A percentile compares a stretch with the other conserved stretches of the same genome.
Evolutionary conservation across 768 basidiomycete species (phyloP).

Genomic region (Psilocybe sp.): DNA sequence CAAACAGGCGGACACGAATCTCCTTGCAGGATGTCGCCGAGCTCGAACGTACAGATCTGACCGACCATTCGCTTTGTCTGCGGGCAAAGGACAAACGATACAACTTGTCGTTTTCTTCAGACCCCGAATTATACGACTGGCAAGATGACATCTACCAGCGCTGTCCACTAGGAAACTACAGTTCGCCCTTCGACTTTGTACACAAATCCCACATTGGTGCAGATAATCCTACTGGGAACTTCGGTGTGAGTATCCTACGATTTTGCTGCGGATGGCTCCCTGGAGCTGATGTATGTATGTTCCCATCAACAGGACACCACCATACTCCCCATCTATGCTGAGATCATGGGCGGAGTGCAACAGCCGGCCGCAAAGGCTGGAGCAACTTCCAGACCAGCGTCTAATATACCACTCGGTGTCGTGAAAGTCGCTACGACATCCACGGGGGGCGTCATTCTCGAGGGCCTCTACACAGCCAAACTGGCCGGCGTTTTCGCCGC

Average conservation of each 20-base stretch:
- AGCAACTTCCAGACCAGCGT: constrained; percentile 16
- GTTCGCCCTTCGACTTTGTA: constrained; percentile 34
- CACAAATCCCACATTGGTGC: constrained; percentile 39
- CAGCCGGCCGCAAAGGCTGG: constrained; percentile 5
- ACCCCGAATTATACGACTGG: constrained; percentile 43
- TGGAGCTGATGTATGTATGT: not conserved
- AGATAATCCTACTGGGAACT: constrained; percentile 26
- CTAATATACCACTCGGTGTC: constrained; percentile 12
- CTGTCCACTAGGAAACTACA: constrained; percentile 32
- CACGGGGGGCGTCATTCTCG: constrained; percentile 34
- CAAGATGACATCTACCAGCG: constrained; percentile 43
- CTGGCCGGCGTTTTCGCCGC: constrained; percentile 70
- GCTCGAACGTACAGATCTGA: constrained; percentile 36
- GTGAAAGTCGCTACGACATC: constrained; percentile 9
- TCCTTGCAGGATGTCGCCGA: constrained; percentile 31
- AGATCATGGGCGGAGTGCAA: constrained; percentile 20
- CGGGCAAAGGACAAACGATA: constrained; percentile 30
- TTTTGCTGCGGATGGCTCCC: constrained; percentile 1
- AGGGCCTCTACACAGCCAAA: constrained; percentile 66
- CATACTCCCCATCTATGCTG: constrained; percentile 24
- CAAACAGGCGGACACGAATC: constrained; percentile 23
- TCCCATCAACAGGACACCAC: constrained; percentile 18
- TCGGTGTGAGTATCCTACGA: constrained; percentile 22
- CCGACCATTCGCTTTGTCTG: constrained; percentile 33
- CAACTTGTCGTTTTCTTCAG: constrained; percentile 34